Evolutionary conservation across 371 early-diverging fungal genomes (phyloP), one percentile per base, ranked within the genome.

Genomic region (Paraphysoderma sedebokerense): DNA sequence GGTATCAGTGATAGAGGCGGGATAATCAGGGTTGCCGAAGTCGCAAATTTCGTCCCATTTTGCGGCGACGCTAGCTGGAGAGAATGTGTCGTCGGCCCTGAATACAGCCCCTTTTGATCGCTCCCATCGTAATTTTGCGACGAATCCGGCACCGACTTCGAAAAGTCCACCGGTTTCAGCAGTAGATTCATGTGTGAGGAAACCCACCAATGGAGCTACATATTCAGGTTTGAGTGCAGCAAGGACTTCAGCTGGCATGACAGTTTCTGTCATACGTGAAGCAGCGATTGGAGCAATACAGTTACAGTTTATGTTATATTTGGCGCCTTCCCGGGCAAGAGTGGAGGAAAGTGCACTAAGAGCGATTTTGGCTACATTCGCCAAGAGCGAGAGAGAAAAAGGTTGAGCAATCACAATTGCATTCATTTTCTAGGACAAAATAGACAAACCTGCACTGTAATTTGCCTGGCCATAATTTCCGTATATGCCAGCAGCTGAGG

Each of bases 281-380:
- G 92, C 97, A 44, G 98, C 97, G 63, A 92, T 77, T 46, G 98
- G 98, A 13, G 96, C 97, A 65, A 98, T 90, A 47, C 85, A 82
- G 69, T 98, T 98, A 64, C 63, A 61, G 55, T 74, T 73, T 33
- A 96, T 87, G 60, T 91, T 89, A 66, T 92, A 81, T 67, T 82
- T 88, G 40, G 67, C 82, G 50, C 98, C 98, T 67, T 98, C 98
- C 37, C 75, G 72, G 23, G 98, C 96, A 50, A 98, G 69, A 19
- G 97, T 82, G 56, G 74, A 67, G 52, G 87, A 76, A 59, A 98
- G 83, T 35, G 88, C 85, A 52, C 84, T 81, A 35, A 96, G 70
- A 29, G 89, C 96, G 54, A 88, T 72, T 65, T 98, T 98, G 50
- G 96, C 92, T 77, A 34, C 13, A n/a, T 12, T 12, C 35, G 35